These are phyloP conservation scores for Candida tunisiensis DNA, from an alignment of 1,139 yeast species.

Conservation along the genomic window DNA sequence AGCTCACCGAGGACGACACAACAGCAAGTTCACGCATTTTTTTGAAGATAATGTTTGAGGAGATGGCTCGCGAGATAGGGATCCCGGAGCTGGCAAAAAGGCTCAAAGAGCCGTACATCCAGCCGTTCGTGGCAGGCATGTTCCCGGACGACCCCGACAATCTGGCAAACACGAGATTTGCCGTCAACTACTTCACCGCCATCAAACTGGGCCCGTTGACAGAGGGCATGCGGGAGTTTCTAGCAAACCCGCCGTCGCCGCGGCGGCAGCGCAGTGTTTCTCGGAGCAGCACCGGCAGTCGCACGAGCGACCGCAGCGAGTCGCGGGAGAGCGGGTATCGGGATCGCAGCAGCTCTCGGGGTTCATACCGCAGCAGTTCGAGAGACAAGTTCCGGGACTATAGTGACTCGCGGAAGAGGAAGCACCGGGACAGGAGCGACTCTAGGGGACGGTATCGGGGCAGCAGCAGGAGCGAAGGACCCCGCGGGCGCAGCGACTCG, in stretches of 20 bases:
- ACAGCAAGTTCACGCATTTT: constrained; percentile 72
- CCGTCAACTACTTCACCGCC: constrained; percentile 86
- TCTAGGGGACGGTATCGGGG: no score
- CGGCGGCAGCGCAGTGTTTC: no score
- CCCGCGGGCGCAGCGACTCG: no score
- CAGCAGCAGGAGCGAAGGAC: no score
- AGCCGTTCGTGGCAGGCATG: constrained; percentile 17
- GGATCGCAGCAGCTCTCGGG: no score
- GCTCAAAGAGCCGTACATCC: constrained; percentile 28
- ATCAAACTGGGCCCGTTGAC: constrained; percentile 78
- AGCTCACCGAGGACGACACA: constrained; percentile 55
- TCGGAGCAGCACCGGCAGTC: no score
- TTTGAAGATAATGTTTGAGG: constrained; percentile 65
- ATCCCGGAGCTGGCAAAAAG: constrained; percentile 31
- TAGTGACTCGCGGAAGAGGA: no score
- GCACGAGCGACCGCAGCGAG: no score
- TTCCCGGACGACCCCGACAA: constrained; percentile 29
- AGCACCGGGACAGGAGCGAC: no score
- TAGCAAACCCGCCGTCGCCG: constrained; percentile 11
- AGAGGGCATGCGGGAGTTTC: constrained; percentile 55
- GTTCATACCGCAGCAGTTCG: no score
- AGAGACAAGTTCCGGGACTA: no score
- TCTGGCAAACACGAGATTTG: constrained; percentile 58
- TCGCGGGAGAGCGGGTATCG: no score
- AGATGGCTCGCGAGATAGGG: constrained; percentile 68